Conservation (phyloP, 495 filamentous ascomycete genomes). For the Hapsidospora chrysogenum region DNA sequence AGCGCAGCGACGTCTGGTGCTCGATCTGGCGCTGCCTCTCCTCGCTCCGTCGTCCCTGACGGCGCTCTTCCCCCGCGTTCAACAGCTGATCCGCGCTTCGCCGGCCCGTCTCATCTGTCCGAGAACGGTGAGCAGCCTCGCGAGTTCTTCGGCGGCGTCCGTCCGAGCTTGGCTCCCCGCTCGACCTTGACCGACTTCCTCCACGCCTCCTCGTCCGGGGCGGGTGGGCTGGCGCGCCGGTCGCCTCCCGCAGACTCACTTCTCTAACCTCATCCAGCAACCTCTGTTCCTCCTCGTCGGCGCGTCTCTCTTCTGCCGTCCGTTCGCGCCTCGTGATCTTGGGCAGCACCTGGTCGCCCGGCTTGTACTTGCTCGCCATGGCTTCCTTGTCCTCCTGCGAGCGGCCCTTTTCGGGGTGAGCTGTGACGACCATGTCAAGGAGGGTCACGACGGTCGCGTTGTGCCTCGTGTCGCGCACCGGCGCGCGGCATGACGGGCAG, state of each 20-base stretch:
- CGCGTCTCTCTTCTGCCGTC: conserved; percentile 25
- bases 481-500: conserved; percentile 82
- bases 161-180: conserved; percentile 16
- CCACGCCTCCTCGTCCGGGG: conserved; percentile 22
- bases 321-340: conserved; percentile 26
- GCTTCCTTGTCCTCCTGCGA: conserved; percentile 53
- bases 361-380: conserved; percentile 50
- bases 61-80: conserved; percentile 10
- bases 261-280: conserved; percentile 54
- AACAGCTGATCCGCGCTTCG: conserved; percentile 7
- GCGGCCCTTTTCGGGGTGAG: conserved; percentile 55
- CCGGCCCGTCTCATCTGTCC: conserved; percentile 10
- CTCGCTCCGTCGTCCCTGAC: conserved; percentile 18
- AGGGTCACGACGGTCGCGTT: conserved; percentile 74
- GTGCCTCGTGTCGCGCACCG: conserved; percentile 63
- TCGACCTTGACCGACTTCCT: conserved; percentile 13
- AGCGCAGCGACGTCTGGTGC: conserved; percentile 74
- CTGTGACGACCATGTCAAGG: conserved; percentile 59
- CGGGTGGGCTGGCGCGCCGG: conserved; percentile 22
- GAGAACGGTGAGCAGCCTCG: conserved; percentile 5
- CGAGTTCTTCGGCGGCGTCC: conserved; percentile 7
- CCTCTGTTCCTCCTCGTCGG: conserved; percentile 48
- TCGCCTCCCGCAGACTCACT: conserved; percentile 53
- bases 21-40: conserved; percentile 44
- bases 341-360: conserved; percentile 59